phyloP scores from a whole-genome alignment of 2,329 filamentous ascomycete species.

The Alternaria longipes region DNA sequence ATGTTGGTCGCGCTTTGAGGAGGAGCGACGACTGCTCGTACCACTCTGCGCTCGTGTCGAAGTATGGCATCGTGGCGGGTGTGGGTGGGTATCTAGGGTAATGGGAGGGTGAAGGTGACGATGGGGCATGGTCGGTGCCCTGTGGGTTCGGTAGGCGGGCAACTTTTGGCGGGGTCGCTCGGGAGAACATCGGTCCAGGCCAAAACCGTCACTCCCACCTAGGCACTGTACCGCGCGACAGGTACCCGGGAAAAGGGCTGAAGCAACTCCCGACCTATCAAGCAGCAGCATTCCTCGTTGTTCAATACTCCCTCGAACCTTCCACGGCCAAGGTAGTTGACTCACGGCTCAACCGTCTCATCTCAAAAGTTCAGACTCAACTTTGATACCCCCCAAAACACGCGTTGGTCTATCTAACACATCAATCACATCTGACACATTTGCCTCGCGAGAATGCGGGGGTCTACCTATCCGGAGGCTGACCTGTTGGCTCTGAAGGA shows the following conservation, averaged over 20 bases:
- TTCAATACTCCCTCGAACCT: neutral
- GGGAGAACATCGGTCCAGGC: conserved; percentile 24
- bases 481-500: conserved; percentile 77
- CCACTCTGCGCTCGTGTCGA: conserved; percentile 87
- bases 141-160: conserved; percentile 22
- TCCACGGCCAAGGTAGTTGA: neutral
- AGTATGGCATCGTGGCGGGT: conserved; percentile 72
- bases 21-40: conserved; percentile 87
- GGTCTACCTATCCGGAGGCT: conserved; percentile 72
- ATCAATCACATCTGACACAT: neutral
- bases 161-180: conserved; percentile 43
- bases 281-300: neutral
- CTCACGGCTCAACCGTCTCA: neutral
- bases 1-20: conserved; percentile 83
- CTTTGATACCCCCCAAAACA: neutral
- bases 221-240: neutral
- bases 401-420: neutral
- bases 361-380: neutral
- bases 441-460: conserved; percentile 38
- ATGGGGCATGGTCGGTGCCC: conserved; percentile 6
- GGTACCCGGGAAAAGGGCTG: neutral
- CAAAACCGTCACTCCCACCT: conserved; percentile 1
- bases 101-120: conserved; percentile 17
- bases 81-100: conserved; percentile 18
- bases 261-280: neutral